Base-by-base conservation (phyloP, 2,329 filamentous ascomycete genomes). In the Herpomyces periplanetae region DNA sequence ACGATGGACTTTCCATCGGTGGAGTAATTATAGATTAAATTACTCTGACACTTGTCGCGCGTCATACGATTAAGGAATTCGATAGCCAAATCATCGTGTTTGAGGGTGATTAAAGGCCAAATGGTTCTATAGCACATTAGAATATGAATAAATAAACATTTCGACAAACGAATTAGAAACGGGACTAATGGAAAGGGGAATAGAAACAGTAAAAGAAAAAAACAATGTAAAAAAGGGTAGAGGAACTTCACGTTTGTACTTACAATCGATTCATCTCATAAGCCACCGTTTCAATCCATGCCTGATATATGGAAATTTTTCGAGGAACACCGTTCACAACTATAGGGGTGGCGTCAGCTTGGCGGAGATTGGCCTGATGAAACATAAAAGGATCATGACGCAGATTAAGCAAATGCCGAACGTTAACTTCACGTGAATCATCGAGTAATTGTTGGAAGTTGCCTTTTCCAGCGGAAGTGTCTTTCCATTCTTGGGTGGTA, bases 371-470 rank as follows among this genome's bases (percentile, higher is more conserved):
- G 22, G 51, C 50, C 35, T 59, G 52, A 32, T 60, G 54, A 40
- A 59, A 55, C 51, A 56, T 56, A 38, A 46, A 54, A 11, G 41
- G 36, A 19, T 52, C 51, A 25, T 44, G 45, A 24, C 46, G 44
- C 4, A 59, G 39, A 6, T 42, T 45, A 14, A 58, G 40, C 10
- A 58, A 35, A 27, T 57, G 46, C 13, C 50, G 43, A 13, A 47
- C 45, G 19, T 51, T 54, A 17, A 47, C 49, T 3, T 36, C 31
- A 19, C 42, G 42, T 19, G 53, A 50, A 15, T 43, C 35, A 3
- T 34, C 32, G 4, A 59, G 35, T 3, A 59, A 40, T 26, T 45
- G 36, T 3, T 38, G 33, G 26, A 54, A 56, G 16, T 35, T 39
- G 3, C 52, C 51, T n/a, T 33, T 37, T 16, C 49, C 50, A 13